These are phyloP conservation scores for Tuber aestivum DNA, from an alignment of 495 filamentous ascomycete genomes.

Conservation along the genomic window DNA sequence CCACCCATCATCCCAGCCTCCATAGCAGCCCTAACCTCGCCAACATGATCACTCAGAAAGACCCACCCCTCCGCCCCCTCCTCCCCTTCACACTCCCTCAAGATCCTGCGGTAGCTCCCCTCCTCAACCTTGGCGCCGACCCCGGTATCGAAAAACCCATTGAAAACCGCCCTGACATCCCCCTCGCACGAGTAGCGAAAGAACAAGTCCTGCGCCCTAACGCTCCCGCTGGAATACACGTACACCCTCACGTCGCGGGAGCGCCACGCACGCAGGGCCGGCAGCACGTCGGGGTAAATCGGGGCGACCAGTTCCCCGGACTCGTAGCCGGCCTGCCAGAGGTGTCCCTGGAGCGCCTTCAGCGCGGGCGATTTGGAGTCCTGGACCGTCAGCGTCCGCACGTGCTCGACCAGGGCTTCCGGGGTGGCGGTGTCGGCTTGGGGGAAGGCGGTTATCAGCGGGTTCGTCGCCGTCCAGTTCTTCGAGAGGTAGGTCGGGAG, in stretches of 20 bases:
- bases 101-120: constrained; percentile 58
- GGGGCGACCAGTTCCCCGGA: constrained; percentile 57
- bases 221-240: background rate
- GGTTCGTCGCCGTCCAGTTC: constrained; percentile 58
- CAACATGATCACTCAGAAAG: constrained; percentile 58
- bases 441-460: constrained; percentile 60
- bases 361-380: constrained; percentile 4
- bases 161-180: constrained; percentile 54
- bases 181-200: constrained; percentile 35
- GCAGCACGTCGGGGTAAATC: constrained; percentile 61
- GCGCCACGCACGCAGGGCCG: constrained; percentile 52
- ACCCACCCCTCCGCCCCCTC: constrained; percentile 49
- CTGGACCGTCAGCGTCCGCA: constrained; percentile 4
- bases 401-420: background rate
- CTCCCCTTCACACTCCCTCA: constrained; percentile 45
- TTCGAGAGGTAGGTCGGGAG: constrained; percentile 54
- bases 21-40: constrained; percentile 61
- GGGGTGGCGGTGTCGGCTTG: constrained; percentile 25
- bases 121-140: constrained; percentile 50
- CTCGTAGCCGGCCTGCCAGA: constrained; percentile 62
- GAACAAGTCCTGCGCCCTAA: background rate
- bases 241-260: background rate
- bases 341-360: constrained; percentile 48
- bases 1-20: constrained; percentile 57
- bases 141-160: constrained; percentile 61